Percentiles rank a stretch among this genome's conserved stretches.
Evolutionary conservation across 2,329 filamentous ascomycete species (phyloP).

Genomic region (Dactylonectria estremocensis): DNA sequence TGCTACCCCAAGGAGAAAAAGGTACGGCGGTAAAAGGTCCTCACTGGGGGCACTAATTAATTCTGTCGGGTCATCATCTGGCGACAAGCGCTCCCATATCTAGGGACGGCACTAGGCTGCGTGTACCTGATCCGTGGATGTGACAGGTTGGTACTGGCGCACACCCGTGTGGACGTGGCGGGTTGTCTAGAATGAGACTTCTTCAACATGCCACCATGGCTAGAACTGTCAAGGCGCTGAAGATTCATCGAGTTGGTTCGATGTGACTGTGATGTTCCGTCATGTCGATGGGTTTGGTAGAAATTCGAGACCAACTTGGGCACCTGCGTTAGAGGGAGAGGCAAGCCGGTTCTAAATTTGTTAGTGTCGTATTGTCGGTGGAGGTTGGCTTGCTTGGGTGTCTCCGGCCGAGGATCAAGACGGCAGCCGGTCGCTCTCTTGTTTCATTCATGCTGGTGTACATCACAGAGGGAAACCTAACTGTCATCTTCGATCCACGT

Average conservation of each 20-base stretch:
- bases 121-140: conserved; percentile 17
- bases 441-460: conserved; percentile 23
- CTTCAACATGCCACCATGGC: not conserved
- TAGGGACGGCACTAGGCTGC: conserved; percentile 22
- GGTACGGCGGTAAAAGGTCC: conserved; percentile 35
- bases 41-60: conserved; percentile 24
- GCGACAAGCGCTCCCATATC: conserved; percentile 34
- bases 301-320: conserved; percentile 13
- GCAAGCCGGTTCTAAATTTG: conserved; percentile 32
- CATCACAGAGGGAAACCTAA: conserved; percentile 13
- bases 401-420: conserved; percentile 21
- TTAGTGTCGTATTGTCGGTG: conserved; percentile 29
- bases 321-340: conserved; percentile 5
- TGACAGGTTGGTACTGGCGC: conserved; percentile 9
- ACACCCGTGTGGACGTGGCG: not conserved
- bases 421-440: conserved; percentile 6
- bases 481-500: conserved; percentile 10
- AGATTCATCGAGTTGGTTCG: not conserved
- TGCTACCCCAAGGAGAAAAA: conserved; percentile 33
- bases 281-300: not conserved
- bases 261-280: not conserved
- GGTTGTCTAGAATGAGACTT: not conserved
- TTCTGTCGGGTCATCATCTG: conserved; percentile 32
- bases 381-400: conserved; percentile 19
- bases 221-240: not conserved